These are phyloP conservation scores for Kuraishia molischiana DNA, from an alignment of 805 yeast species.

Conservation along the genomic window DNA sequence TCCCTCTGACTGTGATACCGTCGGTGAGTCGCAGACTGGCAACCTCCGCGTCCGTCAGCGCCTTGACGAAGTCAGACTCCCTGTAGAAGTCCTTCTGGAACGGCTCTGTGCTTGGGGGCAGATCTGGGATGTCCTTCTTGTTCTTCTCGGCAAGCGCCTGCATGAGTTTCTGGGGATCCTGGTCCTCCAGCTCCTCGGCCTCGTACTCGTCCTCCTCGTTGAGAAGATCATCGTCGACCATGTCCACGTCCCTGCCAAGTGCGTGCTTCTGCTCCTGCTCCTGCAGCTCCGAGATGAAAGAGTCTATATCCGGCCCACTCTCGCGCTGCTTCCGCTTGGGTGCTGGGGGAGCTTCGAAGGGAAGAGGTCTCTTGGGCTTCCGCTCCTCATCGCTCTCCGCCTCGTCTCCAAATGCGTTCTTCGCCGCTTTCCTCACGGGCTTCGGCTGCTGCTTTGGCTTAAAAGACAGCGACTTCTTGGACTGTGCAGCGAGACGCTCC, in stretches of 20 bases:
- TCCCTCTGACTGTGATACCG: slow-evolving; percentile 60
- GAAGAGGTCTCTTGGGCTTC: not conserved
- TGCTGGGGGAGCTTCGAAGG: not conserved
- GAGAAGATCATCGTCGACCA: slow-evolving; percentile 9
- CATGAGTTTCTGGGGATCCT: slow-evolving; percentile 24
- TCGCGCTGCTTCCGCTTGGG: not conserved
- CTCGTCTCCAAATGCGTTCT: not conserved
- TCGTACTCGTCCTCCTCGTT: slow-evolving; percentile 24
- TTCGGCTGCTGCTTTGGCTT: slow-evolving; percentile 7
- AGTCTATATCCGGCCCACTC: slow-evolving; percentile 15
- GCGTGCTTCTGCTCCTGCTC: not conserved
- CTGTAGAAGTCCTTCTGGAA: slow-evolving; percentile 55
- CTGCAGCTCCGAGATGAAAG: slow-evolving; percentile 5
- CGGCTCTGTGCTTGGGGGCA: slow-evolving; percentile 36
- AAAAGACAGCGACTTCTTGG: not conserved
- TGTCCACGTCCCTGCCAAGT: slow-evolving; percentile 1
- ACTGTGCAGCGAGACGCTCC: not conserved
- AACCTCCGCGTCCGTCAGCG: slow-evolving; percentile 45
- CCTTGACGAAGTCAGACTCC: slow-evolving; percentile 44
- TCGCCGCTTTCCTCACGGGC: slow-evolving; percentile 7
- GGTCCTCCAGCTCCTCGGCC: slow-evolving; percentile 21
- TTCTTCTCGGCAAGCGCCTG: slow-evolving; percentile 32
- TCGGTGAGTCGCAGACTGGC: slow-evolving; percentile 44
- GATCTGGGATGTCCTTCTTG: slow-evolving; percentile 38
- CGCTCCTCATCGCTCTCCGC: not conserved